Evolutionary conservation across 306 rosid genomes (phyloP), one percentile per base, ranked within the genome.

Genomic region (Cucurbita pepo): DNA sequence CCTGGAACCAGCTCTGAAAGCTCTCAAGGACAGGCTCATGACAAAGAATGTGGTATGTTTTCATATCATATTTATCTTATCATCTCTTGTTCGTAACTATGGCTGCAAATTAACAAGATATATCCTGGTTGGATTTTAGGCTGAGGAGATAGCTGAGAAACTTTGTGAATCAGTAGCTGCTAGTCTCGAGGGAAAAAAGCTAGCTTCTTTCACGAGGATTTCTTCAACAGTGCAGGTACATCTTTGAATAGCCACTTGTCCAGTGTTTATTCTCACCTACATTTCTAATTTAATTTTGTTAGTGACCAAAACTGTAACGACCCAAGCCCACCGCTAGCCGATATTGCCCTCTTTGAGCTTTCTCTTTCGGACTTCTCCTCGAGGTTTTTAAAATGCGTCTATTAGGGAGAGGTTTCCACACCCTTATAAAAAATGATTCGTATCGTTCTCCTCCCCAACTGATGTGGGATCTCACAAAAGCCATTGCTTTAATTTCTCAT

Each of bases 101-200:
- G 50, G 21, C 14, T 60, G 62, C 57, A 50, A 41, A 52, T 75
- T 75, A 74, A 78, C 75, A 10, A 71, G 74, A 74, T 18, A 73
- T 79, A 51, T 80, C 51, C 73, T n/a, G 71, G 75, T 72, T 64
- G 51, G 76, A 41, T 77, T 64, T 53, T 78, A 94, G 97, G 99
- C 97, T 19, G 99, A 91, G 85, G 99, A 91, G 81, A 94, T 94
- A 86, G 99, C 99, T 16, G 97, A 91, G 86, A 94, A 94, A 82
- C 88, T 94, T 64, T 94, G 99, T 83, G 99, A 94, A 73, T 94
- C 99, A 19, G 99, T 94, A 79, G 92, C 99, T 67, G 91, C 95
- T 71, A 94, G 99, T 78, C 99, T 94, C 57, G 99, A 89, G 74
- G 99, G 99, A 43, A 94, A 94, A 84, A 94, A 91, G 76, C 82